Evolutionary conservation across 2,329 filamentous ascomycete genomes (phyloP), one percentile per base, ranked within the genome.

Genomic region (Cercospora citrullina): DNA sequence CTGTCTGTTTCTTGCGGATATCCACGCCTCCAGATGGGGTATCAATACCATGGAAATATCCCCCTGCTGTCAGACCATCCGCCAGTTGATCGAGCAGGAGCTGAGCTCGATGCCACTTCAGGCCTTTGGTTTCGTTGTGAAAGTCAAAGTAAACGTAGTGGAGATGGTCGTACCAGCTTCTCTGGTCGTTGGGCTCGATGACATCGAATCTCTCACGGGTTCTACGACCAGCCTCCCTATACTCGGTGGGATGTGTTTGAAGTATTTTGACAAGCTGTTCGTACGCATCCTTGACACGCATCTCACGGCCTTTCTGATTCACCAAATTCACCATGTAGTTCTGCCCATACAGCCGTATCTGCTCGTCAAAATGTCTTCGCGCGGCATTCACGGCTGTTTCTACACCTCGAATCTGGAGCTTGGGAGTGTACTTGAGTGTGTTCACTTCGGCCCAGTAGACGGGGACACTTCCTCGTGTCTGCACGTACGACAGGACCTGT

Each of bases 141-240:
- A 96, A 99, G 82, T 99, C 95, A 78, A 99, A 99, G 83, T 98
- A 99, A 75, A 98, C 82, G 80, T 99, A 99, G 81, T 99, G 94
- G 55, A 99, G 83, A 55, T 90, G 90, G 79, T 97, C 94, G 79
- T 91, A 91, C 71, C 89, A 84, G 70, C 91, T 87, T 67, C 83
- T 83, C 59, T 83, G 83, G 57, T 87, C 79, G 14, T 82, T 74
- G 23, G 88, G 84, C 77, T 97, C 91, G 70, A 97, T 87, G 31
- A 90, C 84, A 75, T 89, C 91, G 78, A 96, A 91, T 79, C 95
- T 94, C 77, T 97, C 94, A 45, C 89, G 84, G 0, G 90, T 91
- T 63, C 74, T 75, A 33, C 72, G 71, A 77, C 94, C 91, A 63
- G 86, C 83, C 75, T 92, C 86, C 23, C 85, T 85, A 42, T 83